Evolutionary conservation across 495 filamentous ascomycete species (phyloP), one percentile per base, ranked within the genome.

Genomic region (Talaromyces ruber): DNA sequence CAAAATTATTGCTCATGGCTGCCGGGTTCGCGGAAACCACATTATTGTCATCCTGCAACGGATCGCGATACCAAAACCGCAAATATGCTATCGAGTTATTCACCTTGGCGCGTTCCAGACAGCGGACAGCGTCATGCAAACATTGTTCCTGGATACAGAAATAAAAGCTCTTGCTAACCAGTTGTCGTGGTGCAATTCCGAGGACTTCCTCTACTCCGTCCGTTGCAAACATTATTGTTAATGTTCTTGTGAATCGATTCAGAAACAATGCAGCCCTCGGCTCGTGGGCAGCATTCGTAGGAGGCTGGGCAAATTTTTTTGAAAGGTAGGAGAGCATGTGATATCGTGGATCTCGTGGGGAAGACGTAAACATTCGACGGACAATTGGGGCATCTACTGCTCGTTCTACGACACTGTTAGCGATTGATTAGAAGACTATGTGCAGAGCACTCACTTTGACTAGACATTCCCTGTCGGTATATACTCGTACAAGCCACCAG

Each of bases 31-130:
- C 50, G 6, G 21, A 12, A 26, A 26, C 14, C 28, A 71, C 66
- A 60, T 67, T 65, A 56, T 64, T 37, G 0, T 81, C 80, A 55
- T 79, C 76, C 59, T 76, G 72, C 60, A 81, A 79, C 28, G 91
- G 91, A 71, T 95, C 88, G 34, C 89, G 82, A 70, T 87, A 93
- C 81, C 85, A 90, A 68, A 96, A 96, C n/a, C 92, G 88, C 58
- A 96, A 79, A 66, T 96, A 96, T 14, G 92, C 91, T 65, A 96
- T 95, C 12, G 92, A 95, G 65, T 95, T 91, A 66, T 96, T 95
- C n/a, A 86, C 87, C 69, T 96, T 95, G 6, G 92, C 92, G 65
- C 86, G 86, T 69, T 95, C 91, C 50, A 96, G 72, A 65, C 86
- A 91, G 62, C 84, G 81, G 12, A 92, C 82, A 14, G 90, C 91